Conservation (phyloP, 164 flowering plant species). For the Sedum album region DNA sequence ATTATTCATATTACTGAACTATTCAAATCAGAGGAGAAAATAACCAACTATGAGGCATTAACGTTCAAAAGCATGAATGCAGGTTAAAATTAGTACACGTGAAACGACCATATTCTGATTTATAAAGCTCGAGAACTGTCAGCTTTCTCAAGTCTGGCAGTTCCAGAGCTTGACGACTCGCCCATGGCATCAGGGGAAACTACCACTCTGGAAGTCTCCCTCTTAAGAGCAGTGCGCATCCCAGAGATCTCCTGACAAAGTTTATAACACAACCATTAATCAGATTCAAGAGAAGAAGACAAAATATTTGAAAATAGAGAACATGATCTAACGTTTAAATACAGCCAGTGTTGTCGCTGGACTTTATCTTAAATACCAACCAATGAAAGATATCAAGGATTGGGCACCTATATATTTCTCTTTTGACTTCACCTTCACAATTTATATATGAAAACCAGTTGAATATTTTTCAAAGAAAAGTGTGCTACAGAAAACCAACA, state of each 20-base stretch:
- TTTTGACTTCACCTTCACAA: too few relatives aligned
- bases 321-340: neutral
- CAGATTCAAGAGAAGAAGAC: neutral
- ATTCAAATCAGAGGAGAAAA: neutral
- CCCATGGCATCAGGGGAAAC: conserved; percentile 61
- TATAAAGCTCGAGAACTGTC: conserved; percentile 40
- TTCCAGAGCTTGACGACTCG: conserved; percentile 79
- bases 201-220: conserved; percentile 24
- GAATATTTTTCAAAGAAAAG: neutral
- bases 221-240: conserved; percentile 59
- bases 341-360: neutral
- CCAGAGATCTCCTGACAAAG: conserved; percentile 74
- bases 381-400: neutral
- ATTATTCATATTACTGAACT: neutral
- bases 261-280: neutral
- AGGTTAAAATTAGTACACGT: neutral
- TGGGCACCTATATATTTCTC: neutral
- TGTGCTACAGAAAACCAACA: neutral
- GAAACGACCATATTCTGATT: neutral
- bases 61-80: neutral
- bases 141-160: conserved; percentile 41
- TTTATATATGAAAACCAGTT: neutral
- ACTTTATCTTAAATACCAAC: neutral
- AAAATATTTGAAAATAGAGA: neutral
- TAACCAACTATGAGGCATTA: neutral